These are phyloP conservation scores for Patellifolia procumbens DNA, from an alignment of 179 eudicot species.

Conservation along the genomic window DNA sequence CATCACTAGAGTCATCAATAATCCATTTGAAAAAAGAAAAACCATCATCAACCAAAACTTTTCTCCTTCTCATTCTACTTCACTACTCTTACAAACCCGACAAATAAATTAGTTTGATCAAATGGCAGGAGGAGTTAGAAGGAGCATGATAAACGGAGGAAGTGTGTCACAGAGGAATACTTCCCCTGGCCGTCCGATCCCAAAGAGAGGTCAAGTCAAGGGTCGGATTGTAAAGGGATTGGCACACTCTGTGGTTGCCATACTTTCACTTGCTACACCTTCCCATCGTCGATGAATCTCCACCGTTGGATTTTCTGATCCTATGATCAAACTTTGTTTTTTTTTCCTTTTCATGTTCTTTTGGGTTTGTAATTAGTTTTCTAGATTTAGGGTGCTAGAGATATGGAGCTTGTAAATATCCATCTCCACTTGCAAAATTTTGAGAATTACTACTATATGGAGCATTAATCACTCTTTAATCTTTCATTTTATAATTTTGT, in stretches of 20 bases:
- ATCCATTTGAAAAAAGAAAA: too few relatives aligned
- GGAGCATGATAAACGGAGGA: constrained; percentile 15
- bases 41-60: background rate
- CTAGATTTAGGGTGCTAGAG: constrained; percentile 1
- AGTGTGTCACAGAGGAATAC: constrained; percentile 21
- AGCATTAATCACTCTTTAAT: background rate
- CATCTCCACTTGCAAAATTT: constrained; percentile 14
- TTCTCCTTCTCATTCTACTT: background rate
- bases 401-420: constrained; percentile 12
- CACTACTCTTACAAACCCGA: background rate
- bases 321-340: background rate
- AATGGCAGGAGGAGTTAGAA: constrained; percentile 24
- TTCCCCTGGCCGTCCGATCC: constrained; percentile 29
- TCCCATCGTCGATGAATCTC: background rate
- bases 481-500: background rate
- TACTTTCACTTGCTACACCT: constrained; percentile 7
- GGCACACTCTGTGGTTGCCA: constrained; percentile 20
- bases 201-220: constrained; percentile 27
- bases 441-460: background rate
- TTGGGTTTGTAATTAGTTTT: background rate
- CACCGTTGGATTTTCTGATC: background rate
- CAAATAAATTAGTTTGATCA: too few relatives aligned
- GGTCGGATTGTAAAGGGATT: constrained; percentile 22
- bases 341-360: background rate
- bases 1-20: background rate